phyloP scores from a whole-genome alignment of 352 stramenopile species.

The Globisporangium polare region DNA sequence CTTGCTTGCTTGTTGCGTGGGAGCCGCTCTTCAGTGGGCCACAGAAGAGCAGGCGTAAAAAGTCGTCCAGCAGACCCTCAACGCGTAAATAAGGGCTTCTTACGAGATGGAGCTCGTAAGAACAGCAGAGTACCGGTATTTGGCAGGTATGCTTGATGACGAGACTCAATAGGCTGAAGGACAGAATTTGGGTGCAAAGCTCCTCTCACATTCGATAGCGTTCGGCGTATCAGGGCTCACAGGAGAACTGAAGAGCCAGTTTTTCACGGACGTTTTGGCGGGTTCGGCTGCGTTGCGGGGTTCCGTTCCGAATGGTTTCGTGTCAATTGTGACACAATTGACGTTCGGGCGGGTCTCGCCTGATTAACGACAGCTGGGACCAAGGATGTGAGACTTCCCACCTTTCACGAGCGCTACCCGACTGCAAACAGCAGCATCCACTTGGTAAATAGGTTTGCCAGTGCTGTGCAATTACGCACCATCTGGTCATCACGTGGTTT shows the following conservation, averaged over 20 bases:
- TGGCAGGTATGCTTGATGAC: too few species aligned
- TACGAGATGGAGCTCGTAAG: background rate
- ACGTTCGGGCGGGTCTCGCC: background rate
- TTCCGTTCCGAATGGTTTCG: background rate
- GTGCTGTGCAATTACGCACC: too few species aligned
- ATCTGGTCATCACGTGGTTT: background rate
- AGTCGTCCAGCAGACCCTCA: background rate
- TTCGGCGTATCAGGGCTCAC: background rate
- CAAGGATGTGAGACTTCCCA: background rate
- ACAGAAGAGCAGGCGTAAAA: conserved; percentile 8
- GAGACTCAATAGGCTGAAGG: too few species aligned
- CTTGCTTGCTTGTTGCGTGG: conserved; percentile 8
- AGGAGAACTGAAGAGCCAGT: background rate
- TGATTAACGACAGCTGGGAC: conserved; percentile 5
- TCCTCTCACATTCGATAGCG: background rate
- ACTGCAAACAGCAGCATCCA: too few species aligned
- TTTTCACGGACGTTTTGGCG: background rate
- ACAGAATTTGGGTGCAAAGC: too few species aligned
- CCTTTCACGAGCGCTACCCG: background rate
- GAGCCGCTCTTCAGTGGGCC: conserved; percentile 6
- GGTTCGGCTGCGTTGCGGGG: background rate
- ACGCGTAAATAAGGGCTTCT: conserved; percentile 1
- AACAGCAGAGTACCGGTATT: background rate
- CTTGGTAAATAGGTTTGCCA: too few species aligned
- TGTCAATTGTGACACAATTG: background rate